Percentiles rank a stretch among this genome's conserved stretches.
phyloP scores from a whole-genome alignment of 306 rosid genomes.

The Cajanus cajan region DNA sequence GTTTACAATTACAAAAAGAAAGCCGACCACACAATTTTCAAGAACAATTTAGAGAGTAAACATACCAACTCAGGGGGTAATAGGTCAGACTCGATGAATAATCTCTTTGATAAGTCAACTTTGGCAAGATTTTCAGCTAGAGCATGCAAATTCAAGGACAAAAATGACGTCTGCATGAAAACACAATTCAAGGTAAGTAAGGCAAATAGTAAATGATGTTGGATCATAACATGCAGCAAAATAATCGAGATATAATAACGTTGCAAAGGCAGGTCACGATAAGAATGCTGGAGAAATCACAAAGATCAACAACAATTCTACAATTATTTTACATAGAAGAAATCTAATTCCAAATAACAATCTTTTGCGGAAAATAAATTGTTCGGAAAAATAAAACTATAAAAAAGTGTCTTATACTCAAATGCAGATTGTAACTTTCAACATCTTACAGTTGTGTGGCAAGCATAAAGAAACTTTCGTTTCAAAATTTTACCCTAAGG shows the following conservation, averaged over 20 bases:
- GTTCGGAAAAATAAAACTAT: too few relatives aligned
- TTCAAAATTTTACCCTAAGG: too few relatives aligned
- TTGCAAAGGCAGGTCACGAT: not conserved
- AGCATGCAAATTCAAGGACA: slow-evolving; percentile 72
- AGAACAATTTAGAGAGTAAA: slow-evolving; percentile 23
- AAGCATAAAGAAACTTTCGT: too few relatives aligned
- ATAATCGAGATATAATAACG: not conserved
- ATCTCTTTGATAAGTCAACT: slow-evolving; percentile 68
- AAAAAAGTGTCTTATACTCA: too few relatives aligned
- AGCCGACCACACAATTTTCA: slow-evolving; percentile 12
- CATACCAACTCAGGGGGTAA: slow-evolving; percentile 76
- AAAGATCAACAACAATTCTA: not conserved
- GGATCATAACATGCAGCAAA: slow-evolving; percentile 5
- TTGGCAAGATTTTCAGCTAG: slow-evolving; percentile 68
- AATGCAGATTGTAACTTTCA: too few relatives aligned
- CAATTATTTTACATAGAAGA: not conserved
- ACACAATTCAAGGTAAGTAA: slow-evolving; percentile 22
- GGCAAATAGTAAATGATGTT: not conserved
- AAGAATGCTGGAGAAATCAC: slow-evolving; percentile 6
- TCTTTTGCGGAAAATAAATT: too few relatives aligned
- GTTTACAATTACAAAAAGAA: not conserved
- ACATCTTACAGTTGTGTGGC: too few relatives aligned
- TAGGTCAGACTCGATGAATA: slow-evolving; percentile 72
- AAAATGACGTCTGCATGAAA: slow-evolving; percentile 65
- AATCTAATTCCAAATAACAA: too few relatives aligned